Percentiles rank a stretch among this genome's conserved stretches.
These are phyloP conservation scores for Dioszegia hungarica DNA, from an alignment of 768 basidiomycete species.

Conservation along the genomic window DNA sequence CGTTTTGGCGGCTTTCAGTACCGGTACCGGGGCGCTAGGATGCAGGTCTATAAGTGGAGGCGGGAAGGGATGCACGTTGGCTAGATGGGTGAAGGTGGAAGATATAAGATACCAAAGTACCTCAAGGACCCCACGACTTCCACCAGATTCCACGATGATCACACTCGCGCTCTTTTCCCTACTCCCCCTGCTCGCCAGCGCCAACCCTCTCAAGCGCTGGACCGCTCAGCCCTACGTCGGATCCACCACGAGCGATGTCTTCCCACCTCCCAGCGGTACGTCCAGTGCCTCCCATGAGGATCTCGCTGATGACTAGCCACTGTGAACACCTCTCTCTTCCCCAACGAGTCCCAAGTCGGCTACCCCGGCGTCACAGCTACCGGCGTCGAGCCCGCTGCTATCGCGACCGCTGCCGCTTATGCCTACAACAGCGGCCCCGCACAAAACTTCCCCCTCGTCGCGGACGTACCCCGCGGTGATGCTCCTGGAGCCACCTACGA, in stretches of 20 bases:
- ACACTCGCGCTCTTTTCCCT: constrained; percentile 15
- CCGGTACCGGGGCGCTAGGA: too few species aligned
- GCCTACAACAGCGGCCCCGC: constrained; percentile 17
- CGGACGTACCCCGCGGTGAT: constrained; percentile 11
- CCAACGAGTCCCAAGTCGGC: constrained; percentile 34
- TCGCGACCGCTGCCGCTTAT: constrained; percentile 34
- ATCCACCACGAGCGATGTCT: constrained; percentile 31
- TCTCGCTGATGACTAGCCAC: constrained; percentile 10
- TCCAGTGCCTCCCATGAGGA: not conserved
- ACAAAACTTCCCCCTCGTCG: constrained; percentile 34
- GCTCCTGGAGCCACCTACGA: not conserved
- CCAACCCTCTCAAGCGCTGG: constrained; percentile 23
- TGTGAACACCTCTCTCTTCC: constrained; percentile 33
- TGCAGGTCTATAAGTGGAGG: too few species aligned
- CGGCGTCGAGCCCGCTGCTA: constrained; percentile 43
- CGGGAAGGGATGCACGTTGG: too few species aligned
- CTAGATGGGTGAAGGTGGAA: too few species aligned
- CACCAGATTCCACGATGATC: constrained; percentile 8
- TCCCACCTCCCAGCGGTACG: constrained; percentile 38
- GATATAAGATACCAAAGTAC: too few species aligned
- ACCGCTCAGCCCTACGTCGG: constrained; percentile 21
- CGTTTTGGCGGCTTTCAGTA: too few species aligned
- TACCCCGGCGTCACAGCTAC: constrained; percentile 36
- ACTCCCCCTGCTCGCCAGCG: constrained; percentile 21
- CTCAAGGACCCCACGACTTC: too few species aligned